Conservation (phyloP, 176 grass and related monocot species). For the Aegilops speltoides region DNA sequence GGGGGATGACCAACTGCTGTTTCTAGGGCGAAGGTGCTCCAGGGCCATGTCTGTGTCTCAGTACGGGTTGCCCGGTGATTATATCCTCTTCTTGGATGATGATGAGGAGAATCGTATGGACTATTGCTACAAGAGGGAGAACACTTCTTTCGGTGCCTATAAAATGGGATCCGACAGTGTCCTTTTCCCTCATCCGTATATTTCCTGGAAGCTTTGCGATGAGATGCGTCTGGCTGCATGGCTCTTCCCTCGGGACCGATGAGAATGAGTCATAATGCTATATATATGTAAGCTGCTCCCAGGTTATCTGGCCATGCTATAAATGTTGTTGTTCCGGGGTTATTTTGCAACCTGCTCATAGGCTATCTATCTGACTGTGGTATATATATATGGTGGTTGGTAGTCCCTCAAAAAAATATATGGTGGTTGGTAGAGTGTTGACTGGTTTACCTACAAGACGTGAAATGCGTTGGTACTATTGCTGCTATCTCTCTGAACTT, state of each 20-base stretch:
- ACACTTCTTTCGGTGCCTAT: background rate
- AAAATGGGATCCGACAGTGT: background rate
- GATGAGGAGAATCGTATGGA: background rate
- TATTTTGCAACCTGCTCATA: background rate
- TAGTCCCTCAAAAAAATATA: no score
- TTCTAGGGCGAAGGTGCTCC: background rate
- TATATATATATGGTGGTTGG: background rate
- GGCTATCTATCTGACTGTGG: background rate
- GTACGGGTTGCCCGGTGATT: background rate
- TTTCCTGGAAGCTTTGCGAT: background rate
- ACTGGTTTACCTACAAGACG: background rate
- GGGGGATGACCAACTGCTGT: background rate
- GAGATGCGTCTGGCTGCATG: background rate
- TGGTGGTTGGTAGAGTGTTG: background rate
- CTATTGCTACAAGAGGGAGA: background rate
- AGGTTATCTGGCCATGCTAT: background rate
- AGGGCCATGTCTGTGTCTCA: background rate
- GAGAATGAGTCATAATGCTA: background rate
- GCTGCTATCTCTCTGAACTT: background rate
- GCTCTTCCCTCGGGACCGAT: background rate
- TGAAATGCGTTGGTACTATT: background rate
- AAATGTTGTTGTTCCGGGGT: background rate
- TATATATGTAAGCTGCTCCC: background rate
- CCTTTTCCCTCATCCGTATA: background rate
- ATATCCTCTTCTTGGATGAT: conserved; percentile 6